Conservation (phyloP, 306 rosid species). For the Prunus mongolica region DNA sequence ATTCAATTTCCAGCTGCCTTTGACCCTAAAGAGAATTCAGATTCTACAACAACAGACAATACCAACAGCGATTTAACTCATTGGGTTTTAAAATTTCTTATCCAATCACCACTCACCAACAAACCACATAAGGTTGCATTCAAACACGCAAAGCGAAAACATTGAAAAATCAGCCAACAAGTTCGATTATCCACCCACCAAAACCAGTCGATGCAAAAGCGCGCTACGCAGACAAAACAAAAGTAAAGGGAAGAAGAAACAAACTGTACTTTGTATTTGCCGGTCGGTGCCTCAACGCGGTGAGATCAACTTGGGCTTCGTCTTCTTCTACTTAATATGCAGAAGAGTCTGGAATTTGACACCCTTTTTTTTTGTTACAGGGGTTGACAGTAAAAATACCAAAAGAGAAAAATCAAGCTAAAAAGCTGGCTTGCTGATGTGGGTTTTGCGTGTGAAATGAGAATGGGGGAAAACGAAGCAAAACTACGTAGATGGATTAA, state of each 20-base stretch:
- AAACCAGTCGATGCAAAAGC: neutral
- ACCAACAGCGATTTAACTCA: conserved; percentile 11
- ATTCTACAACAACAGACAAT: conserved; percentile 12
- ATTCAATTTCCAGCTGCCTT: neutral
- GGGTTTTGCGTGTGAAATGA: neutral
- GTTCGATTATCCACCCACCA: conserved; percentile 23
- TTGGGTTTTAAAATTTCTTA: neutral
- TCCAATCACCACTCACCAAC: neutral
- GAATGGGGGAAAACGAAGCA: neutral
- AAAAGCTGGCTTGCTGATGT: neutral
- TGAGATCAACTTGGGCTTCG: neutral
- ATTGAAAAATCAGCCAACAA: conserved; percentile 1
- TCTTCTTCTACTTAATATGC: conserved; percentile 12
- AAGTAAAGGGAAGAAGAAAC: conserved; percentile 18
- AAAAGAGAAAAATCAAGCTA: neutral
- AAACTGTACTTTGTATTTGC: neutral
- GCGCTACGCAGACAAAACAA: neutral
- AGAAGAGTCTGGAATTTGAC: neutral
- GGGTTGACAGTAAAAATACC: neutral
- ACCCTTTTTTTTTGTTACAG: too few species aligned
- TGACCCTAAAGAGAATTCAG: neutral
- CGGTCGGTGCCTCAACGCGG: conserved; percentile 27
- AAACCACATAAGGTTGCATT: neutral
- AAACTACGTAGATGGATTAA: neutral
- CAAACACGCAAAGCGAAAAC: conserved; percentile 1